phyloP scores from a whole-genome alignment of 2,329 filamentous ascomycete species.

The Tolypocladium sp. region DNA sequence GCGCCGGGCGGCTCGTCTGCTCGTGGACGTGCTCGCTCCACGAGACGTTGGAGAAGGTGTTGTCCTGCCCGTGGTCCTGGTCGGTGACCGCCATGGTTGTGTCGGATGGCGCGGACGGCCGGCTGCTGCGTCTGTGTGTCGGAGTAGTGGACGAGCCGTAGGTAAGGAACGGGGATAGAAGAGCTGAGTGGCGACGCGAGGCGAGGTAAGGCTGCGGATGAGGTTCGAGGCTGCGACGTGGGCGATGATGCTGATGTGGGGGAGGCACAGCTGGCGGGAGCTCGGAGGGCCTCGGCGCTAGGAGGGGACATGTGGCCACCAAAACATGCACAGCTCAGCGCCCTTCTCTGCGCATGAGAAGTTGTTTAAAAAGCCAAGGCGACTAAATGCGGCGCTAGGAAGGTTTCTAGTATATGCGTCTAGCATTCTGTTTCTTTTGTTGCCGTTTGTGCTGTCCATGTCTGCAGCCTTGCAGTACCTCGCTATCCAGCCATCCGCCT shows the following conservation, averaged over 20 bases:
- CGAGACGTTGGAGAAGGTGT: slow-evolving; percentile 71
- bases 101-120: background rate
- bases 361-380: no score
- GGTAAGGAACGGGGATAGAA: no score
- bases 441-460: background rate
- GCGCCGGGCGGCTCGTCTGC: slow-evolving; percentile 18
- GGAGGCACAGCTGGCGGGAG: background rate
- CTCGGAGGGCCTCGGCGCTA: background rate
- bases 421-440: background rate
- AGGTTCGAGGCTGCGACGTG: slow-evolving; percentile 1
- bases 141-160: no score
- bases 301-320: background rate
- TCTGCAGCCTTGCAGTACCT: background rate
- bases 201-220: background rate
- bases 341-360: no score
- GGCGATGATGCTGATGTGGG: slow-evolving; percentile 1
- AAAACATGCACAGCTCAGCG: background rate
- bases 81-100: slow-evolving; percentile 32
- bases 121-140: background rate
- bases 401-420: no score
- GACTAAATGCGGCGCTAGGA: no score
- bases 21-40: slow-evolving; percentile 56
- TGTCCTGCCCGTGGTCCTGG: slow-evolving; percentile 42
- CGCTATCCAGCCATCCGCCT: background rate
- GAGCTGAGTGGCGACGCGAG: no score